Conservation (phyloP, 306 rosid genomes). For the Gynostemma pentaphyllum region DNA sequence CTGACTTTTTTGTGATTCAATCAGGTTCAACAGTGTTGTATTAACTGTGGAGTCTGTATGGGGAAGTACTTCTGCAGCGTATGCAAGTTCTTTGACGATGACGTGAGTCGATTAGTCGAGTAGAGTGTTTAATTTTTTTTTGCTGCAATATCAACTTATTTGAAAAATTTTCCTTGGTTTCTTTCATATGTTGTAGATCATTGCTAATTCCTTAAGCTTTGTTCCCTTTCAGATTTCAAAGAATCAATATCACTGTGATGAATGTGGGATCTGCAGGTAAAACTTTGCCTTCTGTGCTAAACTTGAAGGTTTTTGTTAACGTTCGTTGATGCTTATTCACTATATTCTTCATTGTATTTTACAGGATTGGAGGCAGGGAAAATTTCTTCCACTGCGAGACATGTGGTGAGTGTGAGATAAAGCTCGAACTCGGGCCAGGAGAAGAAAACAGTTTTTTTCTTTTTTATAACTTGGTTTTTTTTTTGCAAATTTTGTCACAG, state of each 20-base stretch:
- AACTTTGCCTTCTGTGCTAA: conserved; percentile 6
- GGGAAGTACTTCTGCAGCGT: conserved; percentile 66
- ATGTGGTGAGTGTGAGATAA: conserved; percentile 39
- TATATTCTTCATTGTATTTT: neutral
- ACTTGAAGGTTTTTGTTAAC: neutral
- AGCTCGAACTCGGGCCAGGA: neutral
- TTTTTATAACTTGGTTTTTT: neutral
- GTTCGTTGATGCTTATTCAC: neutral
- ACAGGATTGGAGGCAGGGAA: conserved; percentile 60
- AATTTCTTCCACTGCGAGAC: conserved; percentile 60
- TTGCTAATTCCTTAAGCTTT: neutral
- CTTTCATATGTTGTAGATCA: neutral
- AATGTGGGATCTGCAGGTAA: conserved; percentile 93
- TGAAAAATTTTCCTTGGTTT: neutral
- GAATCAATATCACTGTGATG: conserved; percentile 60
- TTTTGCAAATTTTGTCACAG: conserved; percentile 20
- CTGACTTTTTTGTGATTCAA: neutral
- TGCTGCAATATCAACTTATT: neutral
- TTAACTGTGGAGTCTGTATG: conserved; percentile 63
- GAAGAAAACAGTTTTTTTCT: neutral
- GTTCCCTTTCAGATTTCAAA: conserved; percentile 36
- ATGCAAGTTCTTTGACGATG: conserved; percentile 71
- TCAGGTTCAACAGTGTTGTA: conserved; percentile 80
- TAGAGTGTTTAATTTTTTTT: neutral
- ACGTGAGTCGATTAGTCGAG: conserved; percentile 23